Percentiles rank a stretch among this genome's conserved stretches.
Conservation (phyloP, 2,329 filamentous ascomycete species). For the Clonostachys byssicola region DNA sequence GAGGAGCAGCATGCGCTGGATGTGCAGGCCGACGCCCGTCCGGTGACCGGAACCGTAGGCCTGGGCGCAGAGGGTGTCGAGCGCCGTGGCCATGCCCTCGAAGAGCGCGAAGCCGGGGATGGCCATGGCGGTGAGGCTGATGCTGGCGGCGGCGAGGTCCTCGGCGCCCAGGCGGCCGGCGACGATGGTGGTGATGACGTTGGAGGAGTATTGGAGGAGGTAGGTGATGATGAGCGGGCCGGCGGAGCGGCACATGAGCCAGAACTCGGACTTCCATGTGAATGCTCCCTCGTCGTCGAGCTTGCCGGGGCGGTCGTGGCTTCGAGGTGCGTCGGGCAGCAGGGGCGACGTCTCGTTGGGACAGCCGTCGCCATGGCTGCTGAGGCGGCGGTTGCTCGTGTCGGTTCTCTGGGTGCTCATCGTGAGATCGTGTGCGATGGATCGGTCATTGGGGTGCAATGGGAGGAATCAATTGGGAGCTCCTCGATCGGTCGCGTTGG, state of each 20-base stretch:
- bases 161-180: slow-evolving; percentile 47
- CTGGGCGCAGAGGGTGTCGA: slow-evolving; percentile 5
- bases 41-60: slow-evolving; percentile 28
- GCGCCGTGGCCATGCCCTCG: slow-evolving; percentile 3
- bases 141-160: slow-evolving; percentile 45
- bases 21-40: slow-evolving; percentile 42
- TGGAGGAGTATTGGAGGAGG: slow-evolving; percentile 48
- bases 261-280: too few species aligned
- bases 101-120: slow-evolving; percentile 43
- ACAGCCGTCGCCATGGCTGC: too few species aligned
- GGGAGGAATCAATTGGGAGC: too few species aligned
- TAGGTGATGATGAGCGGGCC: slow-evolving; percentile 47
- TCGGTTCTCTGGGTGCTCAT: too few species aligned
- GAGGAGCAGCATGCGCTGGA: slow-evolving; percentile 46
- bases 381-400: too few species aligned
- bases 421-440: too few species aligned
- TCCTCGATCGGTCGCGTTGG: too few species aligned
- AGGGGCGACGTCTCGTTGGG: too few species aligned
- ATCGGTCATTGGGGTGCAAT: too few species aligned
- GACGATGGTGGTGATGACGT: slow-evolving; percentile 43
- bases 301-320: too few species aligned
- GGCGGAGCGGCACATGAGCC: slow-evolving; percentile 13
- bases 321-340: too few species aligned
- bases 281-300: too few species aligned
- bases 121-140: slow-evolving; percentile 48